Conservation (phyloP, 2,329 filamentous ascomycete species). For the Cytospora schulzeri region DNA sequence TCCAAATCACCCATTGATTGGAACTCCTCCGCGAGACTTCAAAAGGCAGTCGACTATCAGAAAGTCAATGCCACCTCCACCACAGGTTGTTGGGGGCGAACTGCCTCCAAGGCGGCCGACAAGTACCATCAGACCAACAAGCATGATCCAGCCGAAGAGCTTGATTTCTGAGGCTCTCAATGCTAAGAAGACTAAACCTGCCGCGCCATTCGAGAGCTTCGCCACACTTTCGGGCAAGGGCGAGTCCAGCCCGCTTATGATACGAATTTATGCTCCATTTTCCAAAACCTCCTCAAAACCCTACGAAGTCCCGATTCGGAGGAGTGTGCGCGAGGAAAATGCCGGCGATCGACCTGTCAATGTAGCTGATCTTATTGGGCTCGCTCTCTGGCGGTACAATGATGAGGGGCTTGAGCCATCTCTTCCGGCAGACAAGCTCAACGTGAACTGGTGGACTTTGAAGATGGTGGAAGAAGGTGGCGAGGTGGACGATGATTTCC, state of each 20-base stretch:
- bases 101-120: conserved; percentile 72
- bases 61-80: conserved; percentile 59
- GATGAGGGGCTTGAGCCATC: conserved; percentile 74
- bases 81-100: conserved; percentile 61
- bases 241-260: conserved; percentile 72
- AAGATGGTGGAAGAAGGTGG: conserved; percentile 84
- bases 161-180: conserved; percentile 72
- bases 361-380: conserved; percentile 79
- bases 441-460: conserved; percentile 81
- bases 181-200: conserved; percentile 68
- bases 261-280: conserved; percentile 77
- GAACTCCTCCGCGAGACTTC: conserved; percentile 64
- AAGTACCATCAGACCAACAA: conserved; percentile 64
- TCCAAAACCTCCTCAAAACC: conserved; percentile 65
- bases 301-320: conserved; percentile 71
- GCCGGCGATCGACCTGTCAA: conserved; percentile 64
- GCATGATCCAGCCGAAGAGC: conserved; percentile 70
- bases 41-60: conserved; percentile 65
- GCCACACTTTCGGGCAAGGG: conserved; percentile 76
- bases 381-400: conserved; percentile 76
- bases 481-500: conserved; percentile 84
- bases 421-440: conserved; percentile 65
- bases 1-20: conserved; percentile 59
- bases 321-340: conserved; percentile 69
- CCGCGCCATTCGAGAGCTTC: conserved; percentile 75